Percentiles rank a stretch among this genome's conserved stretches.
Evolutionary conservation across 192 early-diverging fungal species (phyloP).

Genomic region (Backusella luteola): DNA sequence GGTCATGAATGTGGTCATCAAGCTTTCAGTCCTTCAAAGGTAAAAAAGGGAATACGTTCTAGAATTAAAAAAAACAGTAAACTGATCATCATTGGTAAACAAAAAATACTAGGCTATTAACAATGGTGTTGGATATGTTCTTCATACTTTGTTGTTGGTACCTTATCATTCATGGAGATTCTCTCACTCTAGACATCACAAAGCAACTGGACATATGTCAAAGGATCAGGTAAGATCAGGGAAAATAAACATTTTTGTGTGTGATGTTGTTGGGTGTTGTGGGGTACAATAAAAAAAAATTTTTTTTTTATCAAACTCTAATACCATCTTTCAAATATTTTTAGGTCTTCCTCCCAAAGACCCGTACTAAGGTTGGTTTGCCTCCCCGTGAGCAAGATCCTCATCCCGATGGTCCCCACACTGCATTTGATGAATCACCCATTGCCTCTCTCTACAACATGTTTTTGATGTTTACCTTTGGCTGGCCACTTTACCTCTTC

Average conservation of each 20-base stretch:
- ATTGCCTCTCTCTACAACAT: constrained; percentile 62
- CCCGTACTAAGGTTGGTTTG: constrained; percentile 57
- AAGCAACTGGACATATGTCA: constrained; percentile 82
- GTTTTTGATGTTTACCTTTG: constrained; percentile 68
- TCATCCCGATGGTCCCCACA: constrained; percentile 26
- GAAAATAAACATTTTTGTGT: neutral
- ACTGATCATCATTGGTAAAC: neutral
- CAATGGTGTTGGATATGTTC: constrained; percentile 83
- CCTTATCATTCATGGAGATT: constrained; percentile 94
- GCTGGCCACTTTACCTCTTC: constrained; percentile 88
- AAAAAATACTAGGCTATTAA: constrained; percentile 53
- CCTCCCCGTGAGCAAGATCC: constrained; percentile 40
- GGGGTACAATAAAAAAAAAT: neutral
- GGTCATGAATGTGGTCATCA: constrained; percentile 94
- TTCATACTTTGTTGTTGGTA: constrained; percentile 87
- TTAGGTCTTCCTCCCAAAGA: constrained; percentile 73
- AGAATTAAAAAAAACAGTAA: neutral
- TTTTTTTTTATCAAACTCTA: neutral
- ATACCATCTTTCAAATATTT: neutral
- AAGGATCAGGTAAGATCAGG: constrained; percentile 70
- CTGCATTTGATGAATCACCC: constrained; percentile 73
- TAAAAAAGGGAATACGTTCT: neutral
- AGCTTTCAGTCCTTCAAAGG: constrained; percentile 78
- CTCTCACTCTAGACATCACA: constrained; percentile 93
- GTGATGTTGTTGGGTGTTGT: neutral